These are phyloP conservation scores for Cicer pinnatifidum DNA, from an alignment of 306 rosid genomes.

Conservation along the genomic window DNA sequence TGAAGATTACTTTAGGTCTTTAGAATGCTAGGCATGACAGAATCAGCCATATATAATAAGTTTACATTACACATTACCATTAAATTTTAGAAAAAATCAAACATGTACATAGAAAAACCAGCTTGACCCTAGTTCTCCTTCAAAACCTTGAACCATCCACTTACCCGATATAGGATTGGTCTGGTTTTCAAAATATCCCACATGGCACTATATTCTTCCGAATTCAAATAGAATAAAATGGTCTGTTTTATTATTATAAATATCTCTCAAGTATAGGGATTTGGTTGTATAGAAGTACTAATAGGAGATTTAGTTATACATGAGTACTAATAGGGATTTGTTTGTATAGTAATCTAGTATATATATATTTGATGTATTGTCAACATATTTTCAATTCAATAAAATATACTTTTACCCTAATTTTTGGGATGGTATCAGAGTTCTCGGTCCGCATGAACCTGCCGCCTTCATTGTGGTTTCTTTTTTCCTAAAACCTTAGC, in stretches of 20 bases:
- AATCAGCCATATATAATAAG: background rate
- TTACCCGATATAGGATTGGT: background rate
- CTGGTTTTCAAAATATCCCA: conserved; percentile 11
- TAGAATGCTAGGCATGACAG: background rate
- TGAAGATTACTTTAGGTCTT: conserved; percentile 21
- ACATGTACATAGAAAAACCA: background rate
- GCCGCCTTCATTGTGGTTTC: too few relatives aligned
- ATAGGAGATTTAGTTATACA: too few relatives aligned
- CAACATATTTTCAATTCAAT: too few relatives aligned
- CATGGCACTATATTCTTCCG: background rate
- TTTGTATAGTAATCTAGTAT: too few relatives aligned
- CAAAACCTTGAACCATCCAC: conserved; percentile 22
- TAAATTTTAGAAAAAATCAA: background rate
- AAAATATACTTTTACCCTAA: too few relatives aligned
- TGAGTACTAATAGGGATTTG: too few relatives aligned
- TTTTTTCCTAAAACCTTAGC: too few relatives aligned
- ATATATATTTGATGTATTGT: too few relatives aligned
- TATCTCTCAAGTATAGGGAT: too few relatives aligned
- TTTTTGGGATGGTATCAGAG: too few relatives aligned
- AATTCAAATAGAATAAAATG: background rate
- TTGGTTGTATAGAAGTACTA: too few relatives aligned
- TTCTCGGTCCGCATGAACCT: too few relatives aligned
- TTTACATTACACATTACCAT: background rate
- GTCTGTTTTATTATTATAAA: background rate
- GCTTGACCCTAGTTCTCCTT: background rate